Evolutionary conservation across 2,329 filamentous ascomycete genomes (phyloP), one percentile per base, ranked within the genome.

Genomic region (Scedosporium boydii): DNA sequence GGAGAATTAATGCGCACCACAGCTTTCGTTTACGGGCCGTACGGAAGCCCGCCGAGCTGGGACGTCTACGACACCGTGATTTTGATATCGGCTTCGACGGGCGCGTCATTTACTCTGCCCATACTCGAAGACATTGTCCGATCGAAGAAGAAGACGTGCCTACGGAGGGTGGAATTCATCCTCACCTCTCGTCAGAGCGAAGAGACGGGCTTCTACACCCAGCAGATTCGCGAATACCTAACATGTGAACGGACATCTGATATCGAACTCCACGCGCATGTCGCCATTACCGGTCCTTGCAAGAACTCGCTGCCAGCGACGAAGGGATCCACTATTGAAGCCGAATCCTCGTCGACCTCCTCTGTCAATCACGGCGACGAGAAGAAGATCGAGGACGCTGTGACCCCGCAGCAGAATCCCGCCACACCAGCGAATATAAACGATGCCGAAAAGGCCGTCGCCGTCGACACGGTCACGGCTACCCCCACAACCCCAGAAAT

Each of bases 41-140:
- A 81, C 56, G 84, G 84, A 16, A 71, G 71, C 4, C 82, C 83
- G 1, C 82, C 83, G 0, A 74, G 76, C 4, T 85, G 82, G 81
- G 77, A 85, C 58, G 75, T 81, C 0, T 87, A 81, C 68, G 84
- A 87, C 70, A 84, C 82, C 0, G 70, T 87, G 53, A 73, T 87
- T 4, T 74, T 87, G 3, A 81, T 87, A 51, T 84, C 83, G 0
- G 84, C 84, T 0, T 87, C 84, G 0, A 87, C 84, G 0, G 84
- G 84, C n/a, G 81, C 83, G 1, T 86, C 83, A 3, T 87, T 84
- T 62, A 84, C 81, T 1, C 71, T 87, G 5, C 83, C 84, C 0
- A 82, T 87, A 3, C 73, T 87, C 0, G 83, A 87, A 66, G 79
- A 77, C 64, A 74, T 84, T 1, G 75, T 84, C 1, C 74, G 76